These are phyloP conservation scores for Withania somnifera DNA, from an alignment of 305 asterid species.

Conservation along the genomic window DNA sequence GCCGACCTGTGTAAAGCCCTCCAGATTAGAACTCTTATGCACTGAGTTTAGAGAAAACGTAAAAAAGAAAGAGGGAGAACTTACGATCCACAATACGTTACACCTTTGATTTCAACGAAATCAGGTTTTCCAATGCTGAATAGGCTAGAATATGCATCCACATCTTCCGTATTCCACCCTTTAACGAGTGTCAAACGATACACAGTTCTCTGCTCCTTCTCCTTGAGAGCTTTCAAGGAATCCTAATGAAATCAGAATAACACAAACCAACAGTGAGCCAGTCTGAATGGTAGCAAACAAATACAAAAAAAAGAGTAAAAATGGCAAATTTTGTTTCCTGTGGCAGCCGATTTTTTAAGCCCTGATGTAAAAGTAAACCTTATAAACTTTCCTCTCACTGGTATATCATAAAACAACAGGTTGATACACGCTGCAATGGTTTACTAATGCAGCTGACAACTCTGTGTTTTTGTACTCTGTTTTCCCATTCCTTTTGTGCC, in stretches of 20 bases:
- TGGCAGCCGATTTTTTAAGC: background rate
- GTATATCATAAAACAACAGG: background rate
- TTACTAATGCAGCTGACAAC: background rate
- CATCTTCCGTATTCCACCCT: constrained; percentile 92
- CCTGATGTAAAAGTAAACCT: background rate
- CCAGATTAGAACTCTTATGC: background rate
- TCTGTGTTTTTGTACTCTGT: background rate
- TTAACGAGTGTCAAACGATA: constrained; percentile 86
- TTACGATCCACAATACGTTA: constrained; percentile 98
- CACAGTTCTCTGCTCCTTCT: constrained; percentile 83
- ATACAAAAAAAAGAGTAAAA: background rate
- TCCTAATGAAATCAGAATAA: constrained; percentile 28
- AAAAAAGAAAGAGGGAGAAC: constrained; percentile 9
- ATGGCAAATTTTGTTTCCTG: background rate
- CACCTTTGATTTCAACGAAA: constrained; percentile 93
- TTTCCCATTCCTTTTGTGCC: background rate
- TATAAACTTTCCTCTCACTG: background rate
- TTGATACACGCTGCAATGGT: background rate
- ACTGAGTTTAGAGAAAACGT: background rate
- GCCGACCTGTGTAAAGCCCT: constrained; percentile 47
- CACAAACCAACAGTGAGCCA: background rate
- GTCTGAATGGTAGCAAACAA: background rate
- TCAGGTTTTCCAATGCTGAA: constrained; percentile 72
- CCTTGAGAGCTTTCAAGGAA: constrained; percentile 75
- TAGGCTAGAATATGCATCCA: constrained; percentile 75